Conservation (phyloP, 345 rosid genomes). For the Ailanthus altissimus region DNA sequence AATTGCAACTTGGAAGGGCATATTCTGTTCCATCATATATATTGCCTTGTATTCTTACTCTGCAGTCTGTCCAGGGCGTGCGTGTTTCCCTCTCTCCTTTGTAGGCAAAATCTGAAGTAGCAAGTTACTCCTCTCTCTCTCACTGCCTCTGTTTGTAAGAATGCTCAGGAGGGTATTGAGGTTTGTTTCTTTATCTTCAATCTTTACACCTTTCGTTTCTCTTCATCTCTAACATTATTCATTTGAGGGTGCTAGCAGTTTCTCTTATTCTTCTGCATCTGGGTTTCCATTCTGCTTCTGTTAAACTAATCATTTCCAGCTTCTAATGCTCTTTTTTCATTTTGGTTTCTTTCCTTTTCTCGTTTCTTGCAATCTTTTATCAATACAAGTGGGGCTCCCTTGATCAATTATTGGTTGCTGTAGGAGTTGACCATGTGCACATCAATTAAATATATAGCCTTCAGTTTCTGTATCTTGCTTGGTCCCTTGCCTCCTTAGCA, state of each 20-base stretch:
- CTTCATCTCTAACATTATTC: neutral
- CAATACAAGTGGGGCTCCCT: neutral
- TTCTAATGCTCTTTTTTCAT: neutral
- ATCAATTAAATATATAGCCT: neutral
- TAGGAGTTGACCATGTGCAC: neutral
- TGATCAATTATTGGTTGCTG: too few relatives aligned
- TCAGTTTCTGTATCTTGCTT: neutral
- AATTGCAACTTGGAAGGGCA: conserved; percentile 11
- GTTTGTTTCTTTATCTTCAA: conserved; percentile 12
- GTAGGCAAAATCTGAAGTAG: neutral
- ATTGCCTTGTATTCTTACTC: neutral
- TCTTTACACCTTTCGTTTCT: neutral
- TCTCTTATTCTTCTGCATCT: neutral
- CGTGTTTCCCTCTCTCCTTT: too few relatives aligned
- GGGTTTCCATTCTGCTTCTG: neutral
- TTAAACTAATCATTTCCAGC: neutral
- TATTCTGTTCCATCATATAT: neutral
- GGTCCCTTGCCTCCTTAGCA: neutral
- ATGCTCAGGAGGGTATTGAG: conserved; percentile 27
- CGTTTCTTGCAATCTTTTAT: neutral
- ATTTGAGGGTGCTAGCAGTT: neutral
- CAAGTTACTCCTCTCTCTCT: neutral
- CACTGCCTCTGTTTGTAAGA: neutral
- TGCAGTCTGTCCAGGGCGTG: too few relatives aligned
- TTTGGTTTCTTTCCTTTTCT: neutral